Evolutionary conservation across 768 basidiomycete genomes (phyloP).

Genomic region (Pisolithus albus): DNA sequence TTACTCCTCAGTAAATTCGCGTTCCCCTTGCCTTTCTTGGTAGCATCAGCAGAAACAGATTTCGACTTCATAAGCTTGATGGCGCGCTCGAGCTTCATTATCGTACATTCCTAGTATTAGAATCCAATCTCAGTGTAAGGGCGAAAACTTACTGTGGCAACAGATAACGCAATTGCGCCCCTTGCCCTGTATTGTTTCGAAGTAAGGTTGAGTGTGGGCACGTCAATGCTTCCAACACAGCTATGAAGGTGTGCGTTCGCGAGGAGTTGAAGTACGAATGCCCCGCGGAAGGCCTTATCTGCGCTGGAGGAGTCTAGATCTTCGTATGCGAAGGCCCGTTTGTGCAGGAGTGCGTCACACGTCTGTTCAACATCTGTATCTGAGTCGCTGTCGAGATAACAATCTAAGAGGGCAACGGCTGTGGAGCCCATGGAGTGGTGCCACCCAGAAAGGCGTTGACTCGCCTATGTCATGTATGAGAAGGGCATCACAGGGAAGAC

Average conservation of each 20-base stretch:
- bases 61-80: background rate
- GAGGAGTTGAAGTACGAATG: background rate
- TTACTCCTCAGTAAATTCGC: background rate
- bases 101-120: background rate
- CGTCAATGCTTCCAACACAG: too few relatives aligned
- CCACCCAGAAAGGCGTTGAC: background rate
- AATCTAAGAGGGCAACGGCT: background rate
- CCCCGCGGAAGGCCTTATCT: background rate
- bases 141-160: background rate
- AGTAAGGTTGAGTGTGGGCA: background rate
- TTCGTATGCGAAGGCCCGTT: background rate
- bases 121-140: background rate
- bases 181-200: background rate
- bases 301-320: background rate
- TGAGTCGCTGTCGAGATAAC: background rate
- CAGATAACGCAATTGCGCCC: background rate
- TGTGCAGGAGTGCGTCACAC: background rate
- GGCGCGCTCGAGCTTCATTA: background rate
- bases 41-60: background rate
- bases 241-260: too few relatives aligned
- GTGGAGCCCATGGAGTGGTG: background rate
- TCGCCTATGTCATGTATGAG: background rate
- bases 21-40: background rate
- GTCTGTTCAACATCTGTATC: background rate
- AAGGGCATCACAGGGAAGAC: background rate